Conservation (phyloP, 106 monocot species). For the Apostasia shenzhenica region DNA sequence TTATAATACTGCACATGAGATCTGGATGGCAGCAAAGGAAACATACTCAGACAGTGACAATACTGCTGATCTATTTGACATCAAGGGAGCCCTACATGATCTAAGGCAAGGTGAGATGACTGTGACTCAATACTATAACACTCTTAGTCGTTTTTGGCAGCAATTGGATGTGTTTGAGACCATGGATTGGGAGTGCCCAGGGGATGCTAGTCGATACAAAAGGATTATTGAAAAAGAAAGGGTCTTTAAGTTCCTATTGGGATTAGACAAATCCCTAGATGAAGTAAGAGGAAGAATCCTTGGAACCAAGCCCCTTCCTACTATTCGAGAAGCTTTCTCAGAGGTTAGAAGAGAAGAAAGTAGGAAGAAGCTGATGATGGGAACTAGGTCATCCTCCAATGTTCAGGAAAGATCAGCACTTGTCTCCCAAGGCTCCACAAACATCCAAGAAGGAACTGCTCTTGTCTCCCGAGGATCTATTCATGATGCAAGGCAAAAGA, state of each 20-base stretch:
- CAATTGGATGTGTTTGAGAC: constrained; percentile 1
- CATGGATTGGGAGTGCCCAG: background rate
- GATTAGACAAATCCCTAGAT: background rate
- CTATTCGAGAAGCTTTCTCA: background rate
- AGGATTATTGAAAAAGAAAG: background rate
- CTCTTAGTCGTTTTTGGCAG: background rate
- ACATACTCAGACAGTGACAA: constrained; percentile 1
- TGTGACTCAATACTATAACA: background rate
- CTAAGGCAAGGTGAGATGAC: background rate
- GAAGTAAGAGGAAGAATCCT: background rate
- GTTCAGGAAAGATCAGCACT: no score
- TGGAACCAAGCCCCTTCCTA: background rate
- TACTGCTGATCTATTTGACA: background rate
- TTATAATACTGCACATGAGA: no score
- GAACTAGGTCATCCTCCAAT: no score
- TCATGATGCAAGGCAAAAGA: background rate
- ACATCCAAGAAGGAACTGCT: background rate
- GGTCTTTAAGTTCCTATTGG: background rate
- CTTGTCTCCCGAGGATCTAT: background rate
- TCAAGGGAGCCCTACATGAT: background rate
- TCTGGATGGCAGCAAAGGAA: no score
- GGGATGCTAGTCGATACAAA: background rate
- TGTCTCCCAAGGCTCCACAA: no score
- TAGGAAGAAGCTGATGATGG: no score
- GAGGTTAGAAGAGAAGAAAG: no score